Percentiles rank a stretch among this genome's conserved stretches.
phyloP scores from a whole-genome alignment of 1,284 basidiomycete genomes.

The Xanthoconium separans region DNA sequence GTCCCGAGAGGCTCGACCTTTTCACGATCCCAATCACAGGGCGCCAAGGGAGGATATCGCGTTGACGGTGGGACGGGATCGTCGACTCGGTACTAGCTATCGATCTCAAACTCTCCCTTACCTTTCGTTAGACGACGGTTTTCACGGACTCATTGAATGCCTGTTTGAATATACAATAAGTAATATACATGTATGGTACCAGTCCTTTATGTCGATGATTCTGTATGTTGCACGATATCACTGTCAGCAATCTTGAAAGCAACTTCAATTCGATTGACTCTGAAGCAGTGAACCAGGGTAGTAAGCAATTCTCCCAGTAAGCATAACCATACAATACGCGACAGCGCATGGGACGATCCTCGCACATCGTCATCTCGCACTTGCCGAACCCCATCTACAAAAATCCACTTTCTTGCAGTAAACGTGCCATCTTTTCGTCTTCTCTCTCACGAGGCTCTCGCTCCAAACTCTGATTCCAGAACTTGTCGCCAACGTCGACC shows the following conservation, averaged over 20 bases:
- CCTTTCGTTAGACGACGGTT: neutral
- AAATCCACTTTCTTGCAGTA: constrained; percentile 88
- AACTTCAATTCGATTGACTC: neutral
- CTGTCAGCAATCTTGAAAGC: neutral
- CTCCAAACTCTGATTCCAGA: constrained; percentile 84
- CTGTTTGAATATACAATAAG: neutral
- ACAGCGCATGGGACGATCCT: constrained; percentile 2
- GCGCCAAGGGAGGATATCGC: constrained; percentile 8
- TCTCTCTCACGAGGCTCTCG: constrained; percentile 92
- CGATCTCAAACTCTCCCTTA: neutral
- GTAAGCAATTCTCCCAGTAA: constrained; percentile 11
- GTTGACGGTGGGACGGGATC: neutral
- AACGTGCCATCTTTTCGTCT: constrained; percentile 88
- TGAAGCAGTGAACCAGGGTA: constrained; percentile 2
- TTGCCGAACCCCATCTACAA: constrained; percentile 41
- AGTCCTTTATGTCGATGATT: neutral
- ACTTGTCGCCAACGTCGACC: constrained; percentile 63
- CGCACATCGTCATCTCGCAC: constrained; percentile 1
- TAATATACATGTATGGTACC: neutral
- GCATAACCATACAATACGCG: constrained; percentile 24
- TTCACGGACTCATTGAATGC: neutral
- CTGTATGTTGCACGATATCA: neutral
- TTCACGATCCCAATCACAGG: constrained; percentile 13
- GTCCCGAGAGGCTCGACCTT: constrained; percentile 7
- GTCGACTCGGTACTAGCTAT: neutral